A percentile compares a stretch with the other conserved stretches of the same genome.
Conservation (phyloP, 2,329 filamentous ascomycete genomes). For the Diaporthe nobilis region DNA sequence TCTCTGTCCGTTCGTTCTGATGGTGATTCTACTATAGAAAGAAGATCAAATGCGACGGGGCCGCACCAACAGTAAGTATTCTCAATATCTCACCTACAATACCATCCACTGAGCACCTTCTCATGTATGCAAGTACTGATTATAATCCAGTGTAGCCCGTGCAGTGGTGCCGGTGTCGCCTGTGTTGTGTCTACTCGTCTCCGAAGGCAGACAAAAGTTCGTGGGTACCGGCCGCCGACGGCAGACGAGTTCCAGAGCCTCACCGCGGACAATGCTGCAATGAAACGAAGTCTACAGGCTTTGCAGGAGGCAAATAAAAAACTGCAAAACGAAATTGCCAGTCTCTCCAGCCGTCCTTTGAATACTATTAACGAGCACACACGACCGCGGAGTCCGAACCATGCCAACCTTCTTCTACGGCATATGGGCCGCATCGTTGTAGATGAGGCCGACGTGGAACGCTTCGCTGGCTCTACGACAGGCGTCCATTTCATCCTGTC, state of each 20-base stretch:
- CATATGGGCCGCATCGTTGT: slow-evolving; percentile 31
- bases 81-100: too few species aligned
- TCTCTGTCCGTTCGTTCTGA: not conserved
- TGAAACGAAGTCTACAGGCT: not conserved
- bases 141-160: not conserved
- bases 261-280: slow-evolving; percentile 6
- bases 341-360: not conserved
- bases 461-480: slow-evolving; percentile 27
- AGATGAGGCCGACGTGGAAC: slow-evolving; percentile 6
- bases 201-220: slow-evolving; percentile 21
- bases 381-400: not conserved
- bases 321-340: not conserved
- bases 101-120: too few species aligned
- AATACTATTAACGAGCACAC: not conserved
- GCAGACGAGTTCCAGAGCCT: slow-evolving; percentile 6
- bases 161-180: not conserved
- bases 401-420: slow-evolving; percentile 3
- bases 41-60: slow-evolving; percentile 10
- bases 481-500: slow-evolving; percentile 29
- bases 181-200: slow-evolving; percentile 2
- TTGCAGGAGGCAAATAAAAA: not conserved
- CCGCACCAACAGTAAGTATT: not conserved
- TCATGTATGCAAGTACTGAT: not conserved
- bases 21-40: not conserved
- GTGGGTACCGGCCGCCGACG: slow-evolving; percentile 1